These are phyloP conservation scores for Endoconidiophora polonica DNA, from an alignment of 2,329 filamentous ascomycete species.

Conservation along the genomic window DNA sequence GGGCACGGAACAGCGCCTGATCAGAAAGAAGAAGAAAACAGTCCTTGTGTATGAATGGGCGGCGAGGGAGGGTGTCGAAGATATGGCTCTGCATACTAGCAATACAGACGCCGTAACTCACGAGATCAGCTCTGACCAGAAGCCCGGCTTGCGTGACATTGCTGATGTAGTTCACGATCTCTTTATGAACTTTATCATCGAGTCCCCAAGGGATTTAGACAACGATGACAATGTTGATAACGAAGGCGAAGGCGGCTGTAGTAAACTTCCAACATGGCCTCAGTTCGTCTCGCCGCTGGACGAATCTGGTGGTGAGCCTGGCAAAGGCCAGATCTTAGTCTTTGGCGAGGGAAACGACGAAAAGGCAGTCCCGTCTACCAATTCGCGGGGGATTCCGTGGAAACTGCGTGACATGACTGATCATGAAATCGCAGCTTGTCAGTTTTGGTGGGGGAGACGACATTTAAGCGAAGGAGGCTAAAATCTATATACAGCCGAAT, in stretches of 20 bases:
- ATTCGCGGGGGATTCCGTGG: constrained; percentile 25
- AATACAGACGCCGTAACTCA: constrained; percentile 28
- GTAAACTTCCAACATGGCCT: constrained; percentile 21
- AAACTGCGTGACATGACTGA: constrained; percentile 26
- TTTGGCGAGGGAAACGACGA: constrained; percentile 47
- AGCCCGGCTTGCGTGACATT: constrained; percentile 25
- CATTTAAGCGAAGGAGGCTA: constrained; percentile 25
- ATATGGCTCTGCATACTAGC: constrained; percentile 31
- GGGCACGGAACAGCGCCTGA: no score
- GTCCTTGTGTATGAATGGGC: constrained; percentile 46
- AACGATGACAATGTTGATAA: no score
- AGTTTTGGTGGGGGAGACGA: constrained; percentile 44
- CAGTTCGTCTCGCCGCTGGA: constrained; percentile 26
- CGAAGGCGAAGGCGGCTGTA: neutral
- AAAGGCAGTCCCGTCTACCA: constrained; percentile 17
- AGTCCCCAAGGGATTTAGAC: constrained; percentile 16
- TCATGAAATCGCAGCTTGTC: constrained; percentile 31
- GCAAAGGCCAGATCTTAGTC: constrained; percentile 28
- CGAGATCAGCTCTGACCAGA: constrained; percentile 19
- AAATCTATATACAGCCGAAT: neutral
- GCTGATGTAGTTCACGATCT: constrained; percentile 27
- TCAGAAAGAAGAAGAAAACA: neutral
- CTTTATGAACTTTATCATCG: constrained; percentile 22
- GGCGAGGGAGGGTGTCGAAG: constrained; percentile 23
- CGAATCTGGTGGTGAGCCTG: constrained; percentile 11